Conservation (phyloP, 495 filamentous ascomycete species). For the Neurospora sp. region DNA sequence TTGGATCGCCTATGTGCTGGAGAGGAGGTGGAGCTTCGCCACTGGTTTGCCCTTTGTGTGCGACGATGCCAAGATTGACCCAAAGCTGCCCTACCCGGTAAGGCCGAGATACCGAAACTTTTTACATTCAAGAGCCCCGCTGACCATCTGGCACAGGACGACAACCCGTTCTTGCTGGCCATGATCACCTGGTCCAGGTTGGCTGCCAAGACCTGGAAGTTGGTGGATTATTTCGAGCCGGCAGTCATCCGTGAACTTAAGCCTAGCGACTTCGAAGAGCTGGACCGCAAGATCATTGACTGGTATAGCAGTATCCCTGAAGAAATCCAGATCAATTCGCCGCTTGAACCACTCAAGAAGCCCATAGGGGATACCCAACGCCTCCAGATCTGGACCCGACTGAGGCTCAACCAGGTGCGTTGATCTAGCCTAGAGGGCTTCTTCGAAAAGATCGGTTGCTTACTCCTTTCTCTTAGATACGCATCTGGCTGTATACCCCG, state of each 20-base stretch:
- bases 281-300: constrained; percentile 67
- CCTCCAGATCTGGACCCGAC: constrained; percentile 49
- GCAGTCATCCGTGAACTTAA: constrained; percentile 39
- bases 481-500: constrained; percentile 72
- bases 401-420: constrained; percentile 60
- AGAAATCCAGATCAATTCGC: constrained; percentile 19
- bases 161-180: constrained; percentile 58
- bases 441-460: not conserved
- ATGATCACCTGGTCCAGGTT: constrained; percentile 74
- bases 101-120: constrained; percentile 16
- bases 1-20: constrained; percentile 72
- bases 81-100: constrained; percentile 65
- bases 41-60: constrained; percentile 73
- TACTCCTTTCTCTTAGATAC: constrained; percentile 33
- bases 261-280: constrained; percentile 57
- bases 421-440: not conserved
- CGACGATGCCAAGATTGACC: constrained; percentile 77
- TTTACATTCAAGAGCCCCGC: not conserved
- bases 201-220: constrained; percentile 69
- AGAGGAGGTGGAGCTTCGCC: constrained; percentile 72
- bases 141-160: constrained; percentile 40
- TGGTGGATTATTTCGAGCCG: constrained; percentile 47
- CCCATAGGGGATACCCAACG: constrained; percentile 36
- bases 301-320: constrained; percentile 52
- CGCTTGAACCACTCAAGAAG: constrained; percentile 9